Evolutionary conservation across 23 red algal species (phyloP).

Genomic region (Gracilaria domingensis): DNA sequence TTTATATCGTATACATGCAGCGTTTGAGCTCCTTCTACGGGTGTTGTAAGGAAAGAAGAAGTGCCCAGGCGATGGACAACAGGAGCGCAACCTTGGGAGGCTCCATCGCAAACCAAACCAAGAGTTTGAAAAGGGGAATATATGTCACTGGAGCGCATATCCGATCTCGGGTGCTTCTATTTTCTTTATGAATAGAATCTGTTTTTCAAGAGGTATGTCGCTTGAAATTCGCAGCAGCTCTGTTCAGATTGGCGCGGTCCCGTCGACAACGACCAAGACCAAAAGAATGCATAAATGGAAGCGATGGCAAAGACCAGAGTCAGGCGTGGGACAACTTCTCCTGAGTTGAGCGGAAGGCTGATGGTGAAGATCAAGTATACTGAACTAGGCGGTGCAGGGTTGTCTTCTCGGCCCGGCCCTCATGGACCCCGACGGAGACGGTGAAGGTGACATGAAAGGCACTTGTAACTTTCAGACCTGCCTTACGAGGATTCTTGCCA

Average conservation of each 20-base stretch:
- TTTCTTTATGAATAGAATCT: neutral
- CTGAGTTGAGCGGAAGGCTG: no score
- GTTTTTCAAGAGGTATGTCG: neutral
- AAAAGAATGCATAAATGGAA: neutral
- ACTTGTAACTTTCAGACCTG: neutral
- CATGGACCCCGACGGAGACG: neutral
- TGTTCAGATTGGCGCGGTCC: neutral
- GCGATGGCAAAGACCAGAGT: neutral
- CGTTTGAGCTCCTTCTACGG: slow-evolving; percentile 68
- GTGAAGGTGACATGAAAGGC: neutral
- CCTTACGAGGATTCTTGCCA: neutral
- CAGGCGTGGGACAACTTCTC: neutral
- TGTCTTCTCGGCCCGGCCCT: no score
- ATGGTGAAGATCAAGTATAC: no score
- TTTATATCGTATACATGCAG: slow-evolving; percentile 85
- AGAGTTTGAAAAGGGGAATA: slow-evolving; percentile 54
- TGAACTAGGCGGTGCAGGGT: no score
- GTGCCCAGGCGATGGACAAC: slow-evolving; percentile 61
- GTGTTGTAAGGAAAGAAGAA: slow-evolving; percentile 75
- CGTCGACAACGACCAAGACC: neutral
- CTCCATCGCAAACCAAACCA: slow-evolving; percentile 80
- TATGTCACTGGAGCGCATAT: slow-evolving; percentile 15
- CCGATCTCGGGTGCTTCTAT: neutral
- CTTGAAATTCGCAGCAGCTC: neutral
- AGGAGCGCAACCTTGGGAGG: slow-evolving; percentile 21